Evolutionary conservation across 2,329 filamentous ascomycete genomes (phyloP), one percentile per base, ranked within the genome.

Genomic region (Cladosporium phlei): DNA sequence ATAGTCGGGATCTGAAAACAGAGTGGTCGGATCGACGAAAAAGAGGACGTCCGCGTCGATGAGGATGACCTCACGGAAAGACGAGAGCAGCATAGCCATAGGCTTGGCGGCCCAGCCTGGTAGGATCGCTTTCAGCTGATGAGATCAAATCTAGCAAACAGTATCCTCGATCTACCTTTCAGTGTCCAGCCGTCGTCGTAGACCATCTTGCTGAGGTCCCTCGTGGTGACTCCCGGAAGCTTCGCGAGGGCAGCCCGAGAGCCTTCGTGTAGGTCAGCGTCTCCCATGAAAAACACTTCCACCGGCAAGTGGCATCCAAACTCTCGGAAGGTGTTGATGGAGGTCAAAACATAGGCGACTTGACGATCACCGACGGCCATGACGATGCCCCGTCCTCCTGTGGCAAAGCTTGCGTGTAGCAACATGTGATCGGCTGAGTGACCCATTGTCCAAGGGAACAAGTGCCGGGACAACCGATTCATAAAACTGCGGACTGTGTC

Each of bases 61-160:
- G 51, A 74, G 69, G 32, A 73, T 69, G 46, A 66, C 66, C 52
- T 74, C 69, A 3, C 69, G 67, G 58, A 73, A 74, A 29, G 66
- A 70, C 1, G 69, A 72, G 46, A 72, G 53, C 4, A 74, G 57
- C 20, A 72, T 70, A 1, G 70, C 70, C 34, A 70, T 73, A 1
- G 71, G 70, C 51, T 74, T 74, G 14, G 66, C 68, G 0, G 70
- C 70, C 69, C 70, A 73, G 4, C 71, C 70, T 5, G 16, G 5
- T 3, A 30, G 11, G 2, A 16, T 9, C 25, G n/a, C 25, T 12
- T 37, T 25, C 17, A 9, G 43, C 34, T 22, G 27, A 16, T 38
- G 35, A 22, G 19, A 21, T 24, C 14, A 21, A 9, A 37, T 22
- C 16, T 10, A 21, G 24, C 19, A 11, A 16, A 22, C 20, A 25